A percentile compares a stretch with the other conserved stretches of the same genome.
phyloP scores from a whole-genome alignment of 495 filamentous ascomycete species.

The Talaromyces wortmannii region DNA sequence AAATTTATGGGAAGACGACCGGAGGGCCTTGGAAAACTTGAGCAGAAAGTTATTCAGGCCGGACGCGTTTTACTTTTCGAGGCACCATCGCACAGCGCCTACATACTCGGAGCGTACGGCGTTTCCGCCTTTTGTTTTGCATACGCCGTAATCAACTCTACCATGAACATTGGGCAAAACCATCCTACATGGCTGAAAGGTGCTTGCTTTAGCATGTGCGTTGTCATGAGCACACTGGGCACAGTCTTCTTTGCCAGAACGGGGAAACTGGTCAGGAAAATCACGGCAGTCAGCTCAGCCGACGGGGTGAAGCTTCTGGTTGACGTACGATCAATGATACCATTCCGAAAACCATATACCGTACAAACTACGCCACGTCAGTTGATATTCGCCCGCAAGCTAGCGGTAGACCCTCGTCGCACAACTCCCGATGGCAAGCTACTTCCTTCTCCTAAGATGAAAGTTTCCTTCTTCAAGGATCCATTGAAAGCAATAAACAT shows the following conservation, averaged over 20 bases:
- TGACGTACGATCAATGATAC: constrained; percentile 31
- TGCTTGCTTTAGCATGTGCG: constrained; percentile 31
- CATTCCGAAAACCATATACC: constrained; percentile 29
- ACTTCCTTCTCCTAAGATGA: not conserved
- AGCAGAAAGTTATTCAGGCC: constrained; percentile 25
- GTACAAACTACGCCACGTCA: constrained; percentile 32
- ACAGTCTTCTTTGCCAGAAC: constrained; percentile 32
- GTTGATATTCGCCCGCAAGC: constrained; percentile 26
- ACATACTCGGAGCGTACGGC: constrained; percentile 48
- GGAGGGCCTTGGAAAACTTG: constrained; percentile 22
- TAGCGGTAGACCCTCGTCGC: constrained; percentile 12
- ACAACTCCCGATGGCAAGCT: constrained; percentile 16
- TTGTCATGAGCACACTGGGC: constrained; percentile 37
- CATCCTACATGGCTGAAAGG: constrained; percentile 33
- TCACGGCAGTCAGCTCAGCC: constrained; percentile 26
- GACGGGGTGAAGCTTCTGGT: constrained; percentile 27
- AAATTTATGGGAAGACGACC: constrained; percentile 19
- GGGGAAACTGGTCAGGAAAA: constrained; percentile 21
- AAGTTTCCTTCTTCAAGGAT: constrained; percentile 26
- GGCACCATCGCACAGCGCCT: constrained; percentile 53
- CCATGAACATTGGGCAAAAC: constrained; percentile 26
- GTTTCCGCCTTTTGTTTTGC: constrained; percentile 49
- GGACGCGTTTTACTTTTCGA: constrained; percentile 49
- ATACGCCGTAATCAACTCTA: constrained; percentile 50
- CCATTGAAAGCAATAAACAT: constrained; percentile 29